Evolutionary conservation across 441 rosid species (phyloP), one percentile per base, ranked within the genome.

Genomic region (Adansonia gregorii): DNA sequence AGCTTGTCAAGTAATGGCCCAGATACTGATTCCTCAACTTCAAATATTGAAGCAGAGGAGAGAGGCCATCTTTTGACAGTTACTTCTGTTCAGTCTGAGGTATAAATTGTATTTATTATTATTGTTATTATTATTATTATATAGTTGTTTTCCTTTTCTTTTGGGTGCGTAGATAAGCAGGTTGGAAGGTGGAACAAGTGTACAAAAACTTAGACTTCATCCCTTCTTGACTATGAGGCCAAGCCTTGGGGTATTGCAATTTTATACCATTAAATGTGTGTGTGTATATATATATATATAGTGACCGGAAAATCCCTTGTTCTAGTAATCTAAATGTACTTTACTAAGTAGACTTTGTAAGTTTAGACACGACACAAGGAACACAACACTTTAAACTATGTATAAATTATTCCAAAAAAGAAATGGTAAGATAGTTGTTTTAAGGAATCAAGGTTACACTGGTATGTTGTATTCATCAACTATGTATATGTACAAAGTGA

Each of bases 21-120:
- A 2, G 11, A 19, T 43, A 19, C 52, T 4, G 31, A 43, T 17
- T 43, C 54, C 52, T 17, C 22, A 19, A 43, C 14, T 4, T 17
- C 54, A 43, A 67, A 17, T 19, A 60, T 71, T n/a, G 77, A 87
- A 69, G 74, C 68, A 19, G 89, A 84, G 75, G 91, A 88, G 74
- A 80, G 68, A 43, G 72, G 68, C 63, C 79, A 63, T 43, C 89
- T 86, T 73, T 63, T 88, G 77, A 80, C 82, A 77, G 68, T 65
- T 61, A 27, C 77, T 61, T 82, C 88, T 35, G 80, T 31, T 78
- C 55, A 48, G 24, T 55, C 71, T 49, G 80, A 58, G 67, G 71
- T 43, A 49, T 35, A 10, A 73, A 1, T 12, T 14, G 56, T 10
- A 12, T n/a, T 19, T 19, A 1, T 4, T 8, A 27, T 27, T 27